Conservation (phyloP, 257 asterid species). For the Solanum sparsipilum region DNA sequence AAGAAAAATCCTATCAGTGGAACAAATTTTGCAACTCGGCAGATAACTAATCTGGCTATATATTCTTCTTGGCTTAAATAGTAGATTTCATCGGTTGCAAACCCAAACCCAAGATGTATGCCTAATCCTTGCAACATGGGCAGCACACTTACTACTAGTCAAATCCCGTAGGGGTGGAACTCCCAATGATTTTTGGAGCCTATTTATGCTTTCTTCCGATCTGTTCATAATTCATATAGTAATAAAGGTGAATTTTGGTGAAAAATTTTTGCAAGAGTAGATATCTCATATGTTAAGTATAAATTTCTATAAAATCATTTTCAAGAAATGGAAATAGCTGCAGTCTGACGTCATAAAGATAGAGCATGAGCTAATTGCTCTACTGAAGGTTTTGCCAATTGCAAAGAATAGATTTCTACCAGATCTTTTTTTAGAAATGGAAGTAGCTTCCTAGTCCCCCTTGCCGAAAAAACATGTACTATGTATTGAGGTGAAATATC, state of each 20-base stretch:
- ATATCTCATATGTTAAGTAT: neutral
- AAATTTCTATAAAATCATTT: neutral
- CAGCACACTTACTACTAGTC: neutral
- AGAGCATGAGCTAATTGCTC: neutral
- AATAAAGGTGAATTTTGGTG: neutral
- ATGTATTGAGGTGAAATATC: neutral
- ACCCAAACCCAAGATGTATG: neutral
- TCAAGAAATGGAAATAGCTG: neutral
- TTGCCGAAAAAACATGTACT: neutral
- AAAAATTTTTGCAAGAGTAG: neutral
- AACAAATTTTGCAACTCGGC: neutral
- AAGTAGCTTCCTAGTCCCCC: neutral
- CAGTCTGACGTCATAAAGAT: neutral
- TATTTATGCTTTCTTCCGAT: neutral
- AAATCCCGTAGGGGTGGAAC: neutral
- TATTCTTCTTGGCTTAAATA: neutral
- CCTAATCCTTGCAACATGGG: neutral
- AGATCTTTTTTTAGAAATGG: neutral
- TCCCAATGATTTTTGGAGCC: neutral
- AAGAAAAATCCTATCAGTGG: neutral
- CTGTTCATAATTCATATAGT: neutral
- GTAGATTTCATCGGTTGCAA: neutral
- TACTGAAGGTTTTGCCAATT: too few relatives aligned
- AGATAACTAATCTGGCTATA: neutral
- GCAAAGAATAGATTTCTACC: neutral